phyloP scores from a whole-genome alignment of 768 basidiomycete species.

The Russula olivacea region DNA sequence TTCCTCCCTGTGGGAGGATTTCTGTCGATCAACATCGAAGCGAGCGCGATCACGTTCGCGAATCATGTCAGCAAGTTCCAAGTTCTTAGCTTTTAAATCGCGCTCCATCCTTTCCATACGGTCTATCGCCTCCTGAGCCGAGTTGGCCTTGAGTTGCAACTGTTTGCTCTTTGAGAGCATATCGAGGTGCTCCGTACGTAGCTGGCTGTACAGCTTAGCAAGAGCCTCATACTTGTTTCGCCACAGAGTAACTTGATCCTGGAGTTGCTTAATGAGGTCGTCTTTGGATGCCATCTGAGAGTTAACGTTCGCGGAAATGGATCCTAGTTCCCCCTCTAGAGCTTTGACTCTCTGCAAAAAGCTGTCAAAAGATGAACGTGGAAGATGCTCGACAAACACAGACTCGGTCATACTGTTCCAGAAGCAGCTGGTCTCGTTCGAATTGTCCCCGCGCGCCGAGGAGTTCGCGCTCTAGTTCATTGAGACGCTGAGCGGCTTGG shows the following conservation, averaged over 20 bases:
- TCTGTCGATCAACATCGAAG: conserved; percentile 91
- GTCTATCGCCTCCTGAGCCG: conserved; percentile 96
- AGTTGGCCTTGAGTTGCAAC: conserved; percentile 95
- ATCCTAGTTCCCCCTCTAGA: conserved; percentile 80
- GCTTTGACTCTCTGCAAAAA: conserved; percentile 81
- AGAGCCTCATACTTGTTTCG: conserved; percentile 98
- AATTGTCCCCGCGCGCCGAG: conserved; percentile 94
- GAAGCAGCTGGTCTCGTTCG: conserved; percentile 93
- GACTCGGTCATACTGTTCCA: conserved; percentile 96
- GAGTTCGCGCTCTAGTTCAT: conserved; percentile 85
- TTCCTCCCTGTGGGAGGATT: conserved; percentile 93
- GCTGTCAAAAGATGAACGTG: neutral
- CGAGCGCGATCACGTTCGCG: conserved; percentile 93
- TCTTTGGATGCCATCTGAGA: conserved; percentile 90
- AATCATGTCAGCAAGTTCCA: conserved; percentile 98
- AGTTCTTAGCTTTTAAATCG: conserved; percentile 96
- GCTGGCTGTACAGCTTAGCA: conserved; percentile 96
- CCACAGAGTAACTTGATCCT: conserved; percentile 96
- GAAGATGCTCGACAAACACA: conserved; percentile 30
- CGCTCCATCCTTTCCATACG: conserved; percentile 99
- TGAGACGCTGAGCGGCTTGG: conserved; percentile 65
- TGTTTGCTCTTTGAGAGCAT: conserved; percentile 97
- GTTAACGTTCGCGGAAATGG: conserved; percentile 67
- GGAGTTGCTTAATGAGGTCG: conserved; percentile 89
- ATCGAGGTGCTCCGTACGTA: conserved; percentile 94